Percentiles rank a stretch among this genome's conserved stretches.
Evolutionary conservation across 1,284 basidiomycete genomes (phyloP).

Genomic region (Peniophora sp.): DNA sequence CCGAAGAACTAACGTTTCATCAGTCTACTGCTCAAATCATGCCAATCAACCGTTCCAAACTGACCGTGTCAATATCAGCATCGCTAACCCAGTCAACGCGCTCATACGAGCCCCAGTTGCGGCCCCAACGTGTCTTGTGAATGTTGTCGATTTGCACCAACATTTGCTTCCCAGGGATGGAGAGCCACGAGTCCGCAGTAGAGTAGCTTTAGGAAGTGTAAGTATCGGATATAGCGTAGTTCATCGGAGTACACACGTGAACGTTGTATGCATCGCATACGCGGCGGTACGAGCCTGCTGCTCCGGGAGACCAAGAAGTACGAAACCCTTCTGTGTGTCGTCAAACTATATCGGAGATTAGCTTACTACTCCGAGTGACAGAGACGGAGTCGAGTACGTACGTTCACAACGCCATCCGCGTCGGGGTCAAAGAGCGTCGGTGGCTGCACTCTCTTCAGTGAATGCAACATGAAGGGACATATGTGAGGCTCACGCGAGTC

Average conservation of each 20-base stretch:
- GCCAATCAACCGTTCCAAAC: neutral
- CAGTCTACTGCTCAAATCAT: neutral
- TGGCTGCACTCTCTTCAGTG: conserved; percentile 8
- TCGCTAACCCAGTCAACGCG: conserved; percentile 19
- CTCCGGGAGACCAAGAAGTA: conserved; percentile 17
- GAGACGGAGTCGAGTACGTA: neutral
- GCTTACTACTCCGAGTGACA: too few species aligned
- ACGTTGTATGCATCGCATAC: conserved; percentile 17
- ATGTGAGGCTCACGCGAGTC: conserved; percentile 12
- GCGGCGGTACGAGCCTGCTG: conserved; percentile 16
- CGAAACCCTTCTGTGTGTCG: conserved; percentile 18
- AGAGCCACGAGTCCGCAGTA: conserved; percentile 17
- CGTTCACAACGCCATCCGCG: conserved; percentile 16
- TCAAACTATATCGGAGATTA: conserved; percentile 2
- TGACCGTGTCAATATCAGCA: conserved; percentile 13
- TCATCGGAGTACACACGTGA: conserved; percentile 13
- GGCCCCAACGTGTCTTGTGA: conserved; percentile 17
- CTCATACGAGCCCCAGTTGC: conserved; percentile 20
- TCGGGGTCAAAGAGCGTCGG: conserved; percentile 21
- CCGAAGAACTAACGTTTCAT: neutral
- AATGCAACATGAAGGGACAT: neutral
- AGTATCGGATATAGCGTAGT: neutral
- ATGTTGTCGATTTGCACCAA: conserved; percentile 17
- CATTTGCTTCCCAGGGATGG: conserved; percentile 9
- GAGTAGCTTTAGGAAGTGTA: conserved; percentile 11